Percentiles rank a stretch among this genome's conserved stretches.
Conservation (phyloP, 352 stramenopile species). For the Pythium brassicae region DNA sequence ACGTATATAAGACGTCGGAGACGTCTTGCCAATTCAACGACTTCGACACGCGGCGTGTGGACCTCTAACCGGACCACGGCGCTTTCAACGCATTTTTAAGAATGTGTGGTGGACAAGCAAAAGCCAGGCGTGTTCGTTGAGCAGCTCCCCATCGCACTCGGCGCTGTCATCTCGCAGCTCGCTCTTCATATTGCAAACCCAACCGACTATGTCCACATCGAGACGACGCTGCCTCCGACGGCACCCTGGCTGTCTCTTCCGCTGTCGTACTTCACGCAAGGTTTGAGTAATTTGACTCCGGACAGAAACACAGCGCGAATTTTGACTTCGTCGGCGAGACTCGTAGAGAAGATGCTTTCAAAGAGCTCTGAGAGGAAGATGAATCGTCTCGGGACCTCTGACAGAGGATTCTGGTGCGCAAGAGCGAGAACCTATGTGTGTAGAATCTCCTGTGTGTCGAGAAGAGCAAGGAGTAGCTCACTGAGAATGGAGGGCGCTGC, state of each 20-base stretch:
- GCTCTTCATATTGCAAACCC: background rate
- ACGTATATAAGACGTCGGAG: conserved; percentile 11
- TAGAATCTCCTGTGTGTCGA: conserved; percentile 53
- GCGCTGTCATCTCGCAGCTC: conserved; percentile 2
- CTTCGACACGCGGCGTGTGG: too few relatives aligned
- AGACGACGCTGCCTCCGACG: background rate
- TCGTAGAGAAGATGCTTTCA: conserved; percentile 29
- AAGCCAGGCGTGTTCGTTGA: conserved; percentile 1
- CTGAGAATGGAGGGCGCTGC: conserved; percentile 32
- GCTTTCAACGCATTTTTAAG: background rate
- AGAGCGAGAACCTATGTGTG: conserved; percentile 30
- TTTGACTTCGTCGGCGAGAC: conserved; percentile 4
- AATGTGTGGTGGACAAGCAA: too few relatives aligned
- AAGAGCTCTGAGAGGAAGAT: conserved; percentile 67
- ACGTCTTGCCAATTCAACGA: background rate
- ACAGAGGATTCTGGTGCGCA: conserved; percentile 33
- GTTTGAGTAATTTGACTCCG: background rate
- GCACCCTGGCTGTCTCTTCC: background rate
- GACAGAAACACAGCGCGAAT: background rate
- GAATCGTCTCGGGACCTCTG: conserved; percentile 36
- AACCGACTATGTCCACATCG: background rate
- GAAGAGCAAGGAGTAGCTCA: conserved; percentile 36
- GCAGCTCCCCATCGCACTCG: conserved; percentile 8
- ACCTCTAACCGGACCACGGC: background rate
- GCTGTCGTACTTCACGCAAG: background rate